Evolutionary conservation across 1,284 basidiomycete genomes (phyloP), one percentile per base, ranked within the genome.

Genomic region (Marasmius tenuissimus): DNA sequence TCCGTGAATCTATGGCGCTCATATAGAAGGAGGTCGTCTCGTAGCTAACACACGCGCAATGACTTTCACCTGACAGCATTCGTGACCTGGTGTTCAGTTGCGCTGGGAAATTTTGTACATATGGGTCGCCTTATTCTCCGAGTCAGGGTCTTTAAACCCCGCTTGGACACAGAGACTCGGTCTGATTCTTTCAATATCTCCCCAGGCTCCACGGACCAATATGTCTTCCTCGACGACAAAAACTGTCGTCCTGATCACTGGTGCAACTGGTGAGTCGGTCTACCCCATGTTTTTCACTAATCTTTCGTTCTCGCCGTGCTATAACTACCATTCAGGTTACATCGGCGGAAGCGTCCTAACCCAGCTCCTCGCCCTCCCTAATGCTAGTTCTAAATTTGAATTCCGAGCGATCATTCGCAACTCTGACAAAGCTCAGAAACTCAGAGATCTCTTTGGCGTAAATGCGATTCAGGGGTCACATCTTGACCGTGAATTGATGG

Each of bases 381-480:
- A 64, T 11, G 56, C 57, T 0, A 27, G 27, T 4, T 38, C 52
- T 20, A 52, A 48, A 3, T 69, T 69, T 55, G 55, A 68, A 5
- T 70, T 72, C 61, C 69, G 67, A 27, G 69, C 62, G 6, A 65
- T 70, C 16, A 66, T 70, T 12, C 68, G 72, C 7, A 20, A 34
- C 3, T 3, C 70, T 1, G 67, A 68, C n/a, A 70, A 72, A 53
- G 70, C 67, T 8, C 64, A 71, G 54, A 68, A 69, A 54, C 64
- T 78, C 6, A 68, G 70, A 49, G 38, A 50, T 6, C 27, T 27
- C 27, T 65, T 75, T 12, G 70, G 74, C 14, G 68, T 78, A 7
- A 71, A 69, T 33, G 53, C 70, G 18, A 65, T 76, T 11, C 61
- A 77, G 11, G 76, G 77, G 11, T 73, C 75, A 0, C 69, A 74